phyloP scores from a whole-genome alignment of 352 stramenopile genomes.

The Pythium biforme region DNA sequence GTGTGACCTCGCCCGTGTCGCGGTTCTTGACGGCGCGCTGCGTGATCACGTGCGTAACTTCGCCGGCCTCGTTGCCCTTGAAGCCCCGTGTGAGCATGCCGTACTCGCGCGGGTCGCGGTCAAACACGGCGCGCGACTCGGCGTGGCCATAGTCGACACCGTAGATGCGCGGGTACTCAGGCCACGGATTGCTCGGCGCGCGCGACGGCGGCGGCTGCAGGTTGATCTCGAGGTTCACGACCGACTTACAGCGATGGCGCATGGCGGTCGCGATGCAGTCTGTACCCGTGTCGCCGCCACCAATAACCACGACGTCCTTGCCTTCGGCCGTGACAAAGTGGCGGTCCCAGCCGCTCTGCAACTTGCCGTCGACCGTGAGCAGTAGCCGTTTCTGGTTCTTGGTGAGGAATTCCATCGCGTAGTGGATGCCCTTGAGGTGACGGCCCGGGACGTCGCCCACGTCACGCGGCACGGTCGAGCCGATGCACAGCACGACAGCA shows the following conservation, averaged over 20 bases:
- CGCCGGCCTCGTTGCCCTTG: constrained; percentile 67
- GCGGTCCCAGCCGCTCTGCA: constrained; percentile 95
- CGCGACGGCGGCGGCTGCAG: constrained; percentile 88
- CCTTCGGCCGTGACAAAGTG: constrained; percentile 96
- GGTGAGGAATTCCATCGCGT: constrained; percentile 97
- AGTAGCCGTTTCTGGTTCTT: constrained; percentile 98
- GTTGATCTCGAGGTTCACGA: constrained; percentile 97
- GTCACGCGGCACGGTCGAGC: constrained; percentile 94
- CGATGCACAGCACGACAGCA: constrained; percentile 93
- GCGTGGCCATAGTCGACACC: constrained; percentile 98
- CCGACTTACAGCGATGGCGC: constrained; percentile 94
- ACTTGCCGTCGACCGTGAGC: constrained; percentile 93
- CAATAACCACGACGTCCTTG: constrained; percentile 98
- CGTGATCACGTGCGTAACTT: constrained; percentile 78
- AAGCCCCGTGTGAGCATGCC: constrained; percentile 75
- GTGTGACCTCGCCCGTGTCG: constrained; percentile 66
- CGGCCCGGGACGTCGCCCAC: constrained; percentile 80
- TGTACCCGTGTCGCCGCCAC: constrained; percentile 95
- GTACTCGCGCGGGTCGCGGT: constrained; percentile 89
- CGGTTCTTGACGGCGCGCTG: constrained; percentile 53
- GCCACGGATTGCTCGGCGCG: constrained; percentile 95
- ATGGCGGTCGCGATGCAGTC: constrained; percentile 99
- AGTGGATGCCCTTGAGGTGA: constrained; percentile 95
- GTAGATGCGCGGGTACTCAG: constrained; percentile 96
- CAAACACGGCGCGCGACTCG: constrained; percentile 91